Percentiles rank a stretch among this genome's conserved stretches.
These are phyloP conservation scores for Marasmius sp. DNA, from an alignment of 1,284 basidiomycete species.

Conservation along the genomic window DNA sequence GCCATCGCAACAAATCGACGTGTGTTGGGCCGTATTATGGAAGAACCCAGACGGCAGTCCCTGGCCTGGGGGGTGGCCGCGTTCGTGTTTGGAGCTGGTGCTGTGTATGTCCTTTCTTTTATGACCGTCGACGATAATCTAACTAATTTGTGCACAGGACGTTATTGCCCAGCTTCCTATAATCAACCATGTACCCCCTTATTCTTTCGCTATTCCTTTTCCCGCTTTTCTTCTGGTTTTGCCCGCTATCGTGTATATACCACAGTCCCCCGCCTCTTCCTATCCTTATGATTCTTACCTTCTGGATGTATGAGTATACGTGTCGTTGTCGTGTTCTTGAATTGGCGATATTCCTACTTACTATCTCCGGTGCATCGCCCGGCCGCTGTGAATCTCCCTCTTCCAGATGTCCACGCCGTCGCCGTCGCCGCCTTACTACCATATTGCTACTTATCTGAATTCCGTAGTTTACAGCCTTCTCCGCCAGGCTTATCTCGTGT, in stretches of 20 bases:
- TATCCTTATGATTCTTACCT: slow-evolving; percentile 9
- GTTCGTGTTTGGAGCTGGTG: slow-evolving; percentile 71
- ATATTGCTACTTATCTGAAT: background rate
- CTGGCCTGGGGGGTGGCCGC: slow-evolving; percentile 74
- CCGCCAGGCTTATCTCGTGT: background rate
- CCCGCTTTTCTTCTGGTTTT: slow-evolving; percentile 11
- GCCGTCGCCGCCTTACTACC: background rate
- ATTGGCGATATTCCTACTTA: background rate
- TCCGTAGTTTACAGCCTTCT: background rate
- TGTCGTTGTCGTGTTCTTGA: slow-evolving; percentile 2
- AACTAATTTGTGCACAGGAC: slow-evolving; percentile 32
- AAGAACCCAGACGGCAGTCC: slow-evolving; percentile 64
- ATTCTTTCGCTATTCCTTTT: slow-evolving; percentile 18
- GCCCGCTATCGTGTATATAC: background rate
- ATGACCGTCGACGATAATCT: background rate
- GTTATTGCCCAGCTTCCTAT: slow-evolving; percentile 51
- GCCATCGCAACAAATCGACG: slow-evolving; percentile 65
- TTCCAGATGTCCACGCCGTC: background rate
- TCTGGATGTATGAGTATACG: slow-evolving; percentile 7
- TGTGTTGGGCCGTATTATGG: slow-evolving; percentile 45
- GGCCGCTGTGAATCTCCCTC: background rate
- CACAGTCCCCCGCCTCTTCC: background rate
- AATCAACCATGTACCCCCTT: slow-evolving; percentile 16
- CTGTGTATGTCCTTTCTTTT: slow-evolving; percentile 51
- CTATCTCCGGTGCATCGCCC: background rate